Base-by-base conservation (phyloP, 257 asterid species). In the Jacaranda mimosifolia region DNA sequence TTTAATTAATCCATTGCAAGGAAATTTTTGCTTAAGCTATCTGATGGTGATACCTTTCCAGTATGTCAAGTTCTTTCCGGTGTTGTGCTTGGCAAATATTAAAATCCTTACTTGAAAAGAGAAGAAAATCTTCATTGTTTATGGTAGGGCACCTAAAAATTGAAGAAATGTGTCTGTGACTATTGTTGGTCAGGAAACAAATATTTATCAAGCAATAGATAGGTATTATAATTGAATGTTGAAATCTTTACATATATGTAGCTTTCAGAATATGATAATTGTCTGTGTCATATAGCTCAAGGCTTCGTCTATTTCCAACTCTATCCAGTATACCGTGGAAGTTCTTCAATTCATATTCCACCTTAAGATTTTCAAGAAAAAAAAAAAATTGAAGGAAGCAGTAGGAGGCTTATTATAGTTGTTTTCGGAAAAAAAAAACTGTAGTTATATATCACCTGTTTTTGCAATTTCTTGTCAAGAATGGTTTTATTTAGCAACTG, bases 41-140 rank as follows among this genome's bases (percentile, higher is more conserved):
- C 26, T n/a, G 21, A 10, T 35, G 40, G 11, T 35, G 6, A 43
- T 78, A 85, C 89, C 85, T 81, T 17, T 85, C 86, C 21, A 85
- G 82, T 17, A 71, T 82, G 10, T 72, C 68, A 63, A 85, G 87
- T 73, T 87, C 91, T 72, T 75, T 63, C 58, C 55, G 83, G 65
- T 85, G 79, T 52, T 72, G 75, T 46, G 84, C 81, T 72, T 87
- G 91, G 70, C 88, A 85, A 3, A 46, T n/a, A 39, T 87, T 74
- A 51, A 81, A 87, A 75, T 85, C 84, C 53, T 52, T 70, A 18
- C 26, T 63, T 3, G 89, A 49, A 5, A 83, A 80, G 26, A n/a
- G 65, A 12, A 74, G 66, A 17, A 83, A 39, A 39, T 85, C 89
- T 65, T 39, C 80, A 13, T 65, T 79, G 15, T 77, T 11, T 13